Conservation (phyloP, 192 early-diverging fungal genomes). For the Chytriomyces confervae region DNA sequence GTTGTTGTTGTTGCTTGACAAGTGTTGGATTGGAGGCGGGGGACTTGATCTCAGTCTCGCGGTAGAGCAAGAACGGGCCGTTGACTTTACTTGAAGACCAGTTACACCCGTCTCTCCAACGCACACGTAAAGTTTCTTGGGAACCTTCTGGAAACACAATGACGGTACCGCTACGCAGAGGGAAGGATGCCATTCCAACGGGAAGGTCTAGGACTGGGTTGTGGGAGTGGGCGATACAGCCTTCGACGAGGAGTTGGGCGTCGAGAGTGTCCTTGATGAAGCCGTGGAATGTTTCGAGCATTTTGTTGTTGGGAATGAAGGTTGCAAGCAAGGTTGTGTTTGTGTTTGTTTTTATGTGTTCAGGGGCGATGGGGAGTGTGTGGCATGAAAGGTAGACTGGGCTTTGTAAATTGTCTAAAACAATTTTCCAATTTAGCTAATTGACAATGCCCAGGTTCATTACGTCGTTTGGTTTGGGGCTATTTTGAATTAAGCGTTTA, state of each 20-base stretch:
- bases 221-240: neutral
- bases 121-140: neutral
- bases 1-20: too few relatives aligned
- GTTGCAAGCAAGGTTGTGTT: too few relatives aligned
- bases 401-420: too few relatives aligned
- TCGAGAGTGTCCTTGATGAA: neutral
- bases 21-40: too few relatives aligned
- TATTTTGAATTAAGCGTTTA: too few relatives aligned
- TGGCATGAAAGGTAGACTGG: too few relatives aligned
- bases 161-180: neutral
- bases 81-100: constrained; percentile 5
- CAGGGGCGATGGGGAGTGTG: too few relatives aligned
- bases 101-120: neutral
- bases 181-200: neutral
- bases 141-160: neutral
- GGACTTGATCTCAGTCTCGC: neutral
- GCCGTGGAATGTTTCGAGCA: neutral
- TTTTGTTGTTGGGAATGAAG: too few relatives aligned
- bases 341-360: too few relatives aligned
- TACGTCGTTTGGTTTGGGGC: too few relatives aligned
- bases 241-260: constrained; percentile 1
- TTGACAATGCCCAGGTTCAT: too few relatives aligned
- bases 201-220: neutral
- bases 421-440: too few relatives aligned
- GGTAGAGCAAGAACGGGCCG: neutral